Evolutionary conservation across 2,329 filamentous ascomycete genomes (phyloP).

Genomic region (Phialocephala subalpina): DNA sequence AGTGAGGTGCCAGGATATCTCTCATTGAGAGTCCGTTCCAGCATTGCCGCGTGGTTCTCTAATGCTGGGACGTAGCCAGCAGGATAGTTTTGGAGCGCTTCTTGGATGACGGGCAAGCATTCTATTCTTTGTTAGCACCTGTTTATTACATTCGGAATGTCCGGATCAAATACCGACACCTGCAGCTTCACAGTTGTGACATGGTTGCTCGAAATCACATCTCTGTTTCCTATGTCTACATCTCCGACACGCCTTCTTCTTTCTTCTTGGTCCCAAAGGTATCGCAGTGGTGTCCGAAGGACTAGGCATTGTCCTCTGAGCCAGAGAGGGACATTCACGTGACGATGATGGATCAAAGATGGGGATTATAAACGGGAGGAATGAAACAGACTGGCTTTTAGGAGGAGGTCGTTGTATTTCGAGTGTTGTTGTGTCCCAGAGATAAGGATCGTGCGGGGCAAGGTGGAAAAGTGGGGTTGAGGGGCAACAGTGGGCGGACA

Average conservation of each 20-base stretch:
- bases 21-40: slow-evolving; percentile 23
- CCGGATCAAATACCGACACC: slow-evolving; percentile 12
- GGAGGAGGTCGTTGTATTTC: background rate
- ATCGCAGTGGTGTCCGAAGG: slow-evolving; percentile 11
- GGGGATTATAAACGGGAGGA: background rate
- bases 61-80: slow-evolving; percentile 20
- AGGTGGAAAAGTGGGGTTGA: slow-evolving; percentile 4
- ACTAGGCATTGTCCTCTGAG: slow-evolving; percentile 6
- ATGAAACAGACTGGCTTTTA: background rate
- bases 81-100: slow-evolving; percentile 20
- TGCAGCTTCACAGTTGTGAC: slow-evolving; percentile 24
- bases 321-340: slow-evolving; percentile 2
- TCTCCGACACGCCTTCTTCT: slow-evolving; percentile 25
- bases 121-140: slow-evolving; percentile 7
- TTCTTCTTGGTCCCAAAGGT: slow-evolving; percentile 10
- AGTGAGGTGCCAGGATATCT: slow-evolving; percentile 16
- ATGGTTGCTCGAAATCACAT: slow-evolving; percentile 27
- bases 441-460: slow-evolving; percentile 9
- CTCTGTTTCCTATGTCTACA: slow-evolving; percentile 27
- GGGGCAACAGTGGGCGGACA: background rate
- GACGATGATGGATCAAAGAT: background rate
- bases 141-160: background rate
- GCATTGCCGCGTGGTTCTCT: slow-evolving; percentile 23
- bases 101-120: slow-evolving; percentile 20
- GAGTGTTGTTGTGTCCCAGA: slow-evolving; percentile 1